Evolutionary conservation across 345 rosid genomes (phyloP).

Genomic region (Acer campestre): DNA sequence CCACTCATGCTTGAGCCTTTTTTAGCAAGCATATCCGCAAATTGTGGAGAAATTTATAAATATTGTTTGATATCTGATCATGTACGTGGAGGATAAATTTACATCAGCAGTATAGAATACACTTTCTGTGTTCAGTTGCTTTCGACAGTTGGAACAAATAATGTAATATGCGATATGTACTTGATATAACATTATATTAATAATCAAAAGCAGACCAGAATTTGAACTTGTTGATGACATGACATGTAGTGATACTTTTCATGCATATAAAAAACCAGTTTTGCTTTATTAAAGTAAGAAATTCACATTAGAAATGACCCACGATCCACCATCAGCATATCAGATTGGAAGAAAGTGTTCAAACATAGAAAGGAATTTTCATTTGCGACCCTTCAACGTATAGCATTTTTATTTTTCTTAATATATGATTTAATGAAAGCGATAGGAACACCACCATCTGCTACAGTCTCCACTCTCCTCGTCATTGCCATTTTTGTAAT

Average conservation of each 20-base stretch:
- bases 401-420: neutral
- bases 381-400: neutral
- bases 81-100: neutral
- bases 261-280: neutral
- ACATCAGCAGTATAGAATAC: neutral
- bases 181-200: neutral
- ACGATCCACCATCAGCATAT: constrained; percentile 30
- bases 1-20: no score
- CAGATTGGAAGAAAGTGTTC: constrained; percentile 2
- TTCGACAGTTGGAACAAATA: neutral
- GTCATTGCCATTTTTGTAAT: neutral
- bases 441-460: neutral
- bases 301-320: constrained; percentile 10
- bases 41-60: neutral
- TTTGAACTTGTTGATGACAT: neutral
- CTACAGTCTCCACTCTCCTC: neutral
- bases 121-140: neutral
- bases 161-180: neutral
- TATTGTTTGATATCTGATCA: neutral
- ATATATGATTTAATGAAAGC: neutral
- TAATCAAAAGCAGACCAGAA: constrained; percentile 7
- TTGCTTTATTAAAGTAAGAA: neutral
- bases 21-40: no score
- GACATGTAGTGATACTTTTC: neutral
- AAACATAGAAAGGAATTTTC: neutral